phyloP scores from a whole-genome alignment of 2,329 filamentous ascomycete species.

The Macrophomina tecta region DNA sequence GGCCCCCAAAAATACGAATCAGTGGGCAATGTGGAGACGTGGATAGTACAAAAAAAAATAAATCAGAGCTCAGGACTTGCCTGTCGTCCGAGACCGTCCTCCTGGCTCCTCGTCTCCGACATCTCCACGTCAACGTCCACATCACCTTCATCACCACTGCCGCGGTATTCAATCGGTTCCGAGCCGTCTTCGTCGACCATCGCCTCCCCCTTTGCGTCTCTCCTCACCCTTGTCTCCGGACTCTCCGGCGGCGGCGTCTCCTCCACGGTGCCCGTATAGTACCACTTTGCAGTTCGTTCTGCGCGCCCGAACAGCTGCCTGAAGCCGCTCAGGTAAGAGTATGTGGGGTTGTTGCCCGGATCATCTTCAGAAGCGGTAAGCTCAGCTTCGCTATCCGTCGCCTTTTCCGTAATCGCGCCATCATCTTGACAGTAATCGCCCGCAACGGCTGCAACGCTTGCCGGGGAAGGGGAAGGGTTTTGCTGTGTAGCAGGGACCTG shows the following conservation, averaged over 20 bases:
- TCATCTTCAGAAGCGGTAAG: not conserved
- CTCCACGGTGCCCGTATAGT: not conserved
- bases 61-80: conserved; percentile 20
- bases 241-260: conserved; percentile 18
- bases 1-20: not conserved
- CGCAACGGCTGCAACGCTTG: not conserved
- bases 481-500: not conserved
- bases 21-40: not conserved
- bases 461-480: not conserved
- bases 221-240: not conserved
- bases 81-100: not conserved
- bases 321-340: not conserved
- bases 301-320: not conserved
- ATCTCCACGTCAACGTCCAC: not conserved
- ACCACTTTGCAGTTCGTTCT: not conserved
- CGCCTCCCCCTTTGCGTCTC: not conserved
- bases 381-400: not conserved
- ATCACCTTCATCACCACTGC: not conserved
- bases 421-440: not conserved
- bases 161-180: not conserved
- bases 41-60: not conserved
- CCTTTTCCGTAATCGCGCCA: not conserved
- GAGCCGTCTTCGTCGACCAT: not conserved
- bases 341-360: not conserved
- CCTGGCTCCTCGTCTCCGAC: not conserved